phyloP scores from a whole-genome alignment of 306 rosid species.

The Vigna trinervia region DNA sequence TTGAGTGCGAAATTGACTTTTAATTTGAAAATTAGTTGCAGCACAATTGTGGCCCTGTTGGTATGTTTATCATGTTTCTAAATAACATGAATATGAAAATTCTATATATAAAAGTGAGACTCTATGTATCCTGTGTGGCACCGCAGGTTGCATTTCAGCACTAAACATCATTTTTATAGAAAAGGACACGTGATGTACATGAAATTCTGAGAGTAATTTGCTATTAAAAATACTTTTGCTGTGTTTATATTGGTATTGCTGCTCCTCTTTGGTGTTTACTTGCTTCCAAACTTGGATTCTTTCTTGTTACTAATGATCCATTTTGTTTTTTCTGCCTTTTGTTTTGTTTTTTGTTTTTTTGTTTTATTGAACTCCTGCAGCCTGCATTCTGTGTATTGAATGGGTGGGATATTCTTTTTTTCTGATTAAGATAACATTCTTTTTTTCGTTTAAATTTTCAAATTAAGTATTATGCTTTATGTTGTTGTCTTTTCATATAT shows the following conservation, averaged over 20 bases:
- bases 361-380: no score
- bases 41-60: neutral
- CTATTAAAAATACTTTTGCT: neutral
- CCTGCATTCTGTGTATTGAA: no score
- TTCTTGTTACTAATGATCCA: neutral
- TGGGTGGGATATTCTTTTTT: no score
- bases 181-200: neutral
- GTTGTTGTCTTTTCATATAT: no score
- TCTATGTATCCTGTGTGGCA: neutral
- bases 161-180: neutral
- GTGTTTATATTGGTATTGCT: neutral
- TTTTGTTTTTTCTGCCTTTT: no score
- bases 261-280: slow-evolving; percentile 6
- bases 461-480: no score
- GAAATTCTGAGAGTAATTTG: neutral
- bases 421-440: no score
- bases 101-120: neutral
- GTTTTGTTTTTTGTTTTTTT: no score
- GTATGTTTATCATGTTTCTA: slow-evolving; percentile 6
- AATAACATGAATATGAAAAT: neutral
- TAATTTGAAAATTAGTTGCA: slow-evolving; percentile 20
- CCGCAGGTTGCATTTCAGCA: slow-evolving; percentile 21
- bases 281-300: slow-evolving; percentile 39
- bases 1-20: neutral
- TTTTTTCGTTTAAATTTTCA: no score